Evolutionary conservation across 1,139 yeast genomes (phyloP).

Genomic region (Nakaseomyces glabratus): DNA sequence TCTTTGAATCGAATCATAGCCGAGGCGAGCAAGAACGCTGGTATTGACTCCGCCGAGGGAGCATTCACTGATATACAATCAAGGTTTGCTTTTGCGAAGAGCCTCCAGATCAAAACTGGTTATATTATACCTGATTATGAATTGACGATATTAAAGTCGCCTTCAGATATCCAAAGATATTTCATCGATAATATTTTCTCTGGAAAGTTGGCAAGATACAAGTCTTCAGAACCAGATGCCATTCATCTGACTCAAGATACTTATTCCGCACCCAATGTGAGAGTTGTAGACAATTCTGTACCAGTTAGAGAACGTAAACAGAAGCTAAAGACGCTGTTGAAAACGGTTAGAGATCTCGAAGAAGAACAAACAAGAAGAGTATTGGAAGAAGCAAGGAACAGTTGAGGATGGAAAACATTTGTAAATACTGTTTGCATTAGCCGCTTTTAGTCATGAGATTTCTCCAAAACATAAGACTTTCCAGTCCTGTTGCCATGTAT

Average conservation of each 20-base stretch:
- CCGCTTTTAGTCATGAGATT: too few relatives aligned
- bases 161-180: slow-evolving; percentile 39
- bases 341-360: slow-evolving; percentile 32
- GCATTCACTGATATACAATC: slow-evolving; percentile 40
- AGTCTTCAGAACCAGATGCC: slow-evolving; percentile 70
- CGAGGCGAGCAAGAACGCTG: slow-evolving; percentile 11
- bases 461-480: too few relatives aligned
- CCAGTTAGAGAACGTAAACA: slow-evolving; percentile 33
- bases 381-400: slow-evolving; percentile 27
- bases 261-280: slow-evolving; percentile 43
- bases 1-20: slow-evolving; percentile 23
- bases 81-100: slow-evolving; percentile 52
- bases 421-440: too few relatives aligned
- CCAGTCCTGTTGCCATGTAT: too few relatives aligned
- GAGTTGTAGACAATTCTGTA: slow-evolving; percentile 37
- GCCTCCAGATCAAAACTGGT: slow-evolving; percentile 51
- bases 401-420: too few relatives aligned
- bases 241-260: slow-evolving; percentile 47
- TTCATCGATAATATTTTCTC: slow-evolving; percentile 41
- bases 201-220: slow-evolving; percentile 35
- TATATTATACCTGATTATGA: slow-evolving; percentile 57
- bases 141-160: slow-evolving; percentile 43
- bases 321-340: slow-evolving; percentile 31
- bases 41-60: slow-evolving; percentile 7
- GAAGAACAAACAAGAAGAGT: slow-evolving; percentile 32